A percentile compares a stretch with the other conserved stretches of the same genome.
These are phyloP conservation scores for Hypoxylon sp. DNA, from an alignment of 2,329 filamentous ascomycete genomes.

Conservation along the genomic window DNA sequence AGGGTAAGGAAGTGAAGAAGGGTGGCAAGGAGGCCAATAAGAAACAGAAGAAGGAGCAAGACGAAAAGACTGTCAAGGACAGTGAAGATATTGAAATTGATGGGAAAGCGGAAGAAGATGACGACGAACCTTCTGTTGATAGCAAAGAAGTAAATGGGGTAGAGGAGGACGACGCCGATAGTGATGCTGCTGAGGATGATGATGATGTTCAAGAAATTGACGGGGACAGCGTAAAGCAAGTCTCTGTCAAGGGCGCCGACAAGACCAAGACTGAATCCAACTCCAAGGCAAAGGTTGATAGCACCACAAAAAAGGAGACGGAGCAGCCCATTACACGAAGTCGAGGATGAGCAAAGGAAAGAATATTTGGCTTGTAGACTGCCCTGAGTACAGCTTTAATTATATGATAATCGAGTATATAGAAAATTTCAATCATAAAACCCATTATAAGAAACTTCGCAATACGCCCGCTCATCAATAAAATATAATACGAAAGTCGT, in stretches of 20 bases:
- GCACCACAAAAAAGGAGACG: slow-evolving; percentile 31
- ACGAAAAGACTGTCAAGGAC: slow-evolving; percentile 44
- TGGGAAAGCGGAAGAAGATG: slow-evolving; percentile 37
- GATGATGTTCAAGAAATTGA: neutral
- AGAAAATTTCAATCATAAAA: neutral
- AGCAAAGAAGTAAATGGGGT: slow-evolving; percentile 20
- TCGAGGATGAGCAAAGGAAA: slow-evolving; percentile 40
- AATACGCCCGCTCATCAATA: too few species aligned
- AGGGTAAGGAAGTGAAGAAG: slow-evolving; percentile 46
- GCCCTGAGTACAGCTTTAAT: neutral
- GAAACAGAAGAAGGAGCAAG: slow-evolving; percentile 48
- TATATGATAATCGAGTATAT: neutral
- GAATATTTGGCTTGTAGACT: neutral
- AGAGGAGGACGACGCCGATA: slow-evolving; percentile 20
- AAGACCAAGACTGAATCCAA: slow-evolving; percentile 9
- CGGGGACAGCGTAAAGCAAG: slow-evolving; percentile 4
- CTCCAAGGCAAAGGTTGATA: slow-evolving; percentile 17
- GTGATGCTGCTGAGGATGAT: slow-evolving; percentile 6
- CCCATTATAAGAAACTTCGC: too few species aligned
- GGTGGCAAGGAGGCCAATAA: slow-evolving; percentile 51
- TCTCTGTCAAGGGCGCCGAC: neutral
- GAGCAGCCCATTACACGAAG: slow-evolving; percentile 47
- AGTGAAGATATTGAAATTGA: slow-evolving; percentile 31
- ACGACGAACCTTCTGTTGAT: slow-evolving; percentile 41
- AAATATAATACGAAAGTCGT: too few species aligned